Base-by-base conservation (phyloP, 176 grass and related monocot genomes). In the Urochloa ruziziensis region DNA sequence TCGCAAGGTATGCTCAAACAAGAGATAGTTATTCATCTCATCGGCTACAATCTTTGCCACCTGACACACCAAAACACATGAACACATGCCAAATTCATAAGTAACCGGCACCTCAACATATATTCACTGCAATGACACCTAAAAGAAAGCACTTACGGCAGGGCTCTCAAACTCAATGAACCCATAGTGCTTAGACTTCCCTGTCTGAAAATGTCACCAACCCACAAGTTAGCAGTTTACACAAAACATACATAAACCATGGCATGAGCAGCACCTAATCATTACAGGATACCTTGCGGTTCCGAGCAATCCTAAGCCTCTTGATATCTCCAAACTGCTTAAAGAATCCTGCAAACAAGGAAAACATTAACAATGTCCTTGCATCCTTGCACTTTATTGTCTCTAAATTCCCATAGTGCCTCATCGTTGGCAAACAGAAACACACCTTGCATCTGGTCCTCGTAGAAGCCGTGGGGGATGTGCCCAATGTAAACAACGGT, bases 141-240 rank as follows among this genome's bases (percentile, higher is more conserved):
- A 8, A 74, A 74, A 30, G 6, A 9, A 33, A 1, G n/a, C 15
- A 23, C 73, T 79, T 82, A 98, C 96, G 24, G 81, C 89, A 49
- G 96, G 91, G 72, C 91, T 98, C 83, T 89, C 90, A 90, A 95
- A 98, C 90, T 98, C 93, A 24, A 98, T 79, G 56, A 85, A 98
- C 64, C 87, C 96, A 87, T 98, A 98, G 65, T 98, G 93, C 76
- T 96, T 98, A 18, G 96, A 98, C 67, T 96, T 98, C 70, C 96
- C 96, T 46, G 93, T 95, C 96, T 98, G 54, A 83, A 66, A 42
- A n/a, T n/a, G 70, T 48, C 15, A 80, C 43, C 5, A 84, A 77
- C 81, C 13, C 64, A 72, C 36, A 70, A 28, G 64, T 87, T 68
- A 90, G 42, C n/a, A n/a, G 33, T 4, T 18, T 17, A 67, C 13